A percentile compares a stretch with the other conserved stretches of the same genome.
These are phyloP conservation scores for Aspergillus sp. DNA, from an alignment of 2,329 filamentous ascomycete genomes.

Conservation along the genomic window DNA sequence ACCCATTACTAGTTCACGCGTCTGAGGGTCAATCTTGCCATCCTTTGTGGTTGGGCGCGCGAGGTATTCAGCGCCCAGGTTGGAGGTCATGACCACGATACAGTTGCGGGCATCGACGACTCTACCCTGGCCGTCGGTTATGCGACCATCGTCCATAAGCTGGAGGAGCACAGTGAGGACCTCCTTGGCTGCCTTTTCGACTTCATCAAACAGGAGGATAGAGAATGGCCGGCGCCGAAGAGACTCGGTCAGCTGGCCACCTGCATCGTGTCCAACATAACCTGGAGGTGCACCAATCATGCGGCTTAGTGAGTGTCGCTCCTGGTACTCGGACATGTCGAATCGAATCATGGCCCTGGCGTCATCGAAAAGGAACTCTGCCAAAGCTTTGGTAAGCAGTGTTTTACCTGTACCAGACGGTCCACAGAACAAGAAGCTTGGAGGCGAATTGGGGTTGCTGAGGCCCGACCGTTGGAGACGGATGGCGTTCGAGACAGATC, in stretches of 20 bases:
- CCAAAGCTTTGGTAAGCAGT: constrained; percentile 90
- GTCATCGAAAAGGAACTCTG: constrained; percentile 97
- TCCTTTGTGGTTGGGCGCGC: constrained; percentile 73
- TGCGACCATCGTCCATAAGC: constrained; percentile 98
- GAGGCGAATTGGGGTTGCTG: constrained; percentile 92
- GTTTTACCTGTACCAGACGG: constrained; percentile 98
- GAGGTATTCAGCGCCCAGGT: constrained; percentile 93
- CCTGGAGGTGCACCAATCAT: constrained; percentile 98
- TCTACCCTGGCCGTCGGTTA: constrained; percentile 95
- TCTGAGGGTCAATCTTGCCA: constrained; percentile 81
- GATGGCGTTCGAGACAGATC: constrained; percentile 92
- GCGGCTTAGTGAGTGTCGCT: constrained; percentile 88
- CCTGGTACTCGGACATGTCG: constrained; percentile 99
- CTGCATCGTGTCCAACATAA: constrained; percentile 94
- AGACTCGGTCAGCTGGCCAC: constrained; percentile 92
- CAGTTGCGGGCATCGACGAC: constrained; percentile 95
- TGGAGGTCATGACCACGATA: constrained; percentile 99
- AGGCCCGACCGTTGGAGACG: constrained; percentile 92
- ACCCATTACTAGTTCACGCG: constrained; percentile 84
- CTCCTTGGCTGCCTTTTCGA: constrained; percentile 98
- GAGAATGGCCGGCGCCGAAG: constrained; percentile 95
- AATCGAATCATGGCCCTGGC: constrained; percentile 97
- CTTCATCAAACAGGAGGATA: constrained; percentile 95
- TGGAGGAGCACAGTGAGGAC: constrained; percentile 95
- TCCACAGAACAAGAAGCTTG: constrained; percentile 98